A percentile compares a stretch with the other conserved stretches of the same genome.
Conservation (phyloP, 1,284 basidiomycete species). For the Trichosporon coremiiforme region DNA sequence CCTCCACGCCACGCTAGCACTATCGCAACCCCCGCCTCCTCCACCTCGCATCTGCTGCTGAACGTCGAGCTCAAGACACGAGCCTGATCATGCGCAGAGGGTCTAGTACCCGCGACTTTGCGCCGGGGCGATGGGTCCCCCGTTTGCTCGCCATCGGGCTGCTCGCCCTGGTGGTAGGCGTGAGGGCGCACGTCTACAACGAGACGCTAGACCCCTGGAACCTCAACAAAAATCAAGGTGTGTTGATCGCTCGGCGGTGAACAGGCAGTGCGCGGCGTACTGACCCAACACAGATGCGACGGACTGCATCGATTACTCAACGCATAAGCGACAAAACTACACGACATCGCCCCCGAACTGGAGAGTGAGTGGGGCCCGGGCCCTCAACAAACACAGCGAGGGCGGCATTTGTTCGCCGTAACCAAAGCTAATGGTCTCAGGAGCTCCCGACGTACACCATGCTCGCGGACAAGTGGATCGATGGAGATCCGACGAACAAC, state of each 20-base stretch:
- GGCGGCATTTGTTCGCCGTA: not conserved
- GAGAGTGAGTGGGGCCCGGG: conserved; percentile 68
- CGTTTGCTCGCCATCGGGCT: conserved; percentile 21
- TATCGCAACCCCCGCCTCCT: not conserved
- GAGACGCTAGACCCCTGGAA: conserved; percentile 78
- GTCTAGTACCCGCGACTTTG: conserved; percentile 18
- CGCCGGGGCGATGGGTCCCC: conserved; percentile 9
- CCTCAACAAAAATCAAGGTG: conserved; percentile 73
- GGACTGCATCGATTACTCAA: conserved; percentile 68
- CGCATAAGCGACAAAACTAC: conserved; percentile 59
- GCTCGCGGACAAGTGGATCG: conserved; percentile 87
- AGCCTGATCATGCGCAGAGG: conserved; percentile 24
- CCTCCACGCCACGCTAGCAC: conserved; percentile 6
- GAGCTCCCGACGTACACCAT: conserved; percentile 78
- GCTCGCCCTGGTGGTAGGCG: conserved; percentile 25
- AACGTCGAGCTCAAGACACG: not conserved
- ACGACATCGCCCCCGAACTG: conserved; percentile 80
- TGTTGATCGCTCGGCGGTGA: conserved; percentile 24
- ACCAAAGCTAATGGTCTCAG: conserved; percentile 30
- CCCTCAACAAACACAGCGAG: conserved; percentile 45
- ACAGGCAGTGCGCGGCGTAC: too few species aligned
- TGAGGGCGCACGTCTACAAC: conserved; percentile 60
- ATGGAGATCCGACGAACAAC: conserved; percentile 86
- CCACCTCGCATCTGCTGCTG: not conserved
- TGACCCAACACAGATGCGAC: conserved; percentile 60